Evolutionary conservation across 805 yeast species (phyloP).

Genomic region (Yamadazyma paraphyllophila): DNA sequence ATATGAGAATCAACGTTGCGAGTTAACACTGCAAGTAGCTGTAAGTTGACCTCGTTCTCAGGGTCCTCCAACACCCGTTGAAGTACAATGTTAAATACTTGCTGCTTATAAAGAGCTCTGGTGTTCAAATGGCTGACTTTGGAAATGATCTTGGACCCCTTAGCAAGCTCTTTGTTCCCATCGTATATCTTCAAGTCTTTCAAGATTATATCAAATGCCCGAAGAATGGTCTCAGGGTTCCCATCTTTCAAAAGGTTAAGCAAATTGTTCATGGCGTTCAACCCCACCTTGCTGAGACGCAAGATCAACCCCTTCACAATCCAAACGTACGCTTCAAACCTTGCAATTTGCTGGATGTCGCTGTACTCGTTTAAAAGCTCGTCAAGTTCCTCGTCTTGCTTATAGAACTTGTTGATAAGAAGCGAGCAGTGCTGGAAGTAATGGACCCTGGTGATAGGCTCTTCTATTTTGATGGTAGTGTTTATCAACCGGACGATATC

Average conservation of each 20-base stretch:
- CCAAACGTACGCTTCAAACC: slow-evolving; percentile 67
- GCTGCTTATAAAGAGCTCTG: slow-evolving; percentile 75
- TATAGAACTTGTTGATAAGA: slow-evolving; percentile 45
- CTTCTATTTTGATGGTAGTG: slow-evolving; percentile 8
- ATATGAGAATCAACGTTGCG: slow-evolving; percentile 65
- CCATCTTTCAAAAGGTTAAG: slow-evolving; percentile 21
- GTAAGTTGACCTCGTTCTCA: slow-evolving; percentile 48
- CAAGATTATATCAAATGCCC: slow-evolving; percentile 60
- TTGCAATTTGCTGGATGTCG: slow-evolving; percentile 10
- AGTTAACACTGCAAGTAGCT: slow-evolving; percentile 65
- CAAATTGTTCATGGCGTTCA: slow-evolving; percentile 19
- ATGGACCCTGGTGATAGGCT: slow-evolving; percentile 42
- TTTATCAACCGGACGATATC: slow-evolving; percentile 11
- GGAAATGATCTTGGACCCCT: slow-evolving; percentile 32
- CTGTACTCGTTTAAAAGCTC: neutral
- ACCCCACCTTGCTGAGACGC: slow-evolving; percentile 46
- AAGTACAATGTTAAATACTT: slow-evolving; percentile 60
- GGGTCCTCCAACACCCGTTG: slow-evolving; percentile 43
- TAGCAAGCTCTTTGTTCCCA: slow-evolving; percentile 45
- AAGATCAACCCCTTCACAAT: slow-evolving; percentile 65
- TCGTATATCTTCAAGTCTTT: slow-evolving; percentile 55
- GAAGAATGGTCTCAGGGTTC: slow-evolving; percentile 32
- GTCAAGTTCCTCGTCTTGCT: slow-evolving; percentile 10
- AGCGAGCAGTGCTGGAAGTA: slow-evolving; percentile 57
- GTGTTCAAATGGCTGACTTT: slow-evolving; percentile 56